Evolutionary conservation across 768 basidiomycete genomes (phyloP).

Genomic region (Agaricus subrufescens): DNA sequence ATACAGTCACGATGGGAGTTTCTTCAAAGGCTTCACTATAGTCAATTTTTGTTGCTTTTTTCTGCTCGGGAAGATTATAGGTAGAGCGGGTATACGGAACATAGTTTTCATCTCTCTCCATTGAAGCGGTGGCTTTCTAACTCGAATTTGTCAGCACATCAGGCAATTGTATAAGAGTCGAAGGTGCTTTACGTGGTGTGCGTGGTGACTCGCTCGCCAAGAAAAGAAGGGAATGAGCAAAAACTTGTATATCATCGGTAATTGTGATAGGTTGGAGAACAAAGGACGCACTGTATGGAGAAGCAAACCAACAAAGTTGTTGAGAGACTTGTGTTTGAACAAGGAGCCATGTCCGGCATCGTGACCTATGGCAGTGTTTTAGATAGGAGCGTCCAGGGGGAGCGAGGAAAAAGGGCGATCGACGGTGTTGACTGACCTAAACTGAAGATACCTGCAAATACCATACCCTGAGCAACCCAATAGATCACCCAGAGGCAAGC

Average conservation of each 20-base stretch:
- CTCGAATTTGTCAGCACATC: not conserved
- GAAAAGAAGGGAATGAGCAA: constrained; percentile 56
- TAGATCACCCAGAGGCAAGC: constrained; percentile 39
- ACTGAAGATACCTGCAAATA: constrained; percentile 48
- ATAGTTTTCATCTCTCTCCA: constrained; percentile 76
- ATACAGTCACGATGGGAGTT: constrained; percentile 40
- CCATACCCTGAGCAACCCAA: constrained; percentile 49
- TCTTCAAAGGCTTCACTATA: constrained; percentile 50
- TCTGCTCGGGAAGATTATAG: constrained; percentile 35
- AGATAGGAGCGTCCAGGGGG: too few species aligned
- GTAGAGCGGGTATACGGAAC: constrained; percentile 46
- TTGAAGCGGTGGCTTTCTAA: constrained; percentile 64
- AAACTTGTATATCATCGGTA: constrained; percentile 23
- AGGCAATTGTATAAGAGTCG: not conserved
- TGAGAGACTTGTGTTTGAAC: constrained; percentile 28
- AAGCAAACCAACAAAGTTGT: constrained; percentile 44
- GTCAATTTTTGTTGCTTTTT: constrained; percentile 31
- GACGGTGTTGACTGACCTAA: constrained; percentile 29
- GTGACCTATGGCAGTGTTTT: constrained; percentile 25
- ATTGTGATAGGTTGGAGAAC: not conserved
- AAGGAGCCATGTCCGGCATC: constrained; percentile 43
- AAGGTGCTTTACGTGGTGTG: constrained; percentile 50
- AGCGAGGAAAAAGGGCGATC: not conserved
- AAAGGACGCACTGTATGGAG: constrained; percentile 35
- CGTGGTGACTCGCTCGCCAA: constrained; percentile 66